phyloP scores from a whole-genome alignment of 225 moss, liverwort and hornwort genomes.

The Marchantia polymorpha region DNA sequence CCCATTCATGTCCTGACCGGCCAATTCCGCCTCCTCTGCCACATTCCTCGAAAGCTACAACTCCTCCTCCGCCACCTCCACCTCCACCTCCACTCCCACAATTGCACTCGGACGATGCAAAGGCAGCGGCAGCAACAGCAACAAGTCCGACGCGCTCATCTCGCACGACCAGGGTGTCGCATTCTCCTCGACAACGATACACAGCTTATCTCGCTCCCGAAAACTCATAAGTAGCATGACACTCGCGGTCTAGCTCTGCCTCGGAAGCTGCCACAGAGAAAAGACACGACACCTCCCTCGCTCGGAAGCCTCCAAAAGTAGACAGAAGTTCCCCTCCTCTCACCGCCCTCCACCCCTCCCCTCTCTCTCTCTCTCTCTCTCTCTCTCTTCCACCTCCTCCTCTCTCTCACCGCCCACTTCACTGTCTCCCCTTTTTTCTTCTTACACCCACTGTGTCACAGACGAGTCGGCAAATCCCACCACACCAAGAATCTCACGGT shows the following conservation, averaged over 20 bases:
- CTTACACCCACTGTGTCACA: no score
- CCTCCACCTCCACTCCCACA: no score
- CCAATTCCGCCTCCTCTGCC: neutral
- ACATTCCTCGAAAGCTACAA: neutral
- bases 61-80: neutral
- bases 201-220: neutral
- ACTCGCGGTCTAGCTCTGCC: neutral
- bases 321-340: neutral
- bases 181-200: neutral
- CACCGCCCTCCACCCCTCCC: neutral
- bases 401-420: neutral
- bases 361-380: neutral
- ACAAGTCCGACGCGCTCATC: neutral
- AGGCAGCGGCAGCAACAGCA: neutral
- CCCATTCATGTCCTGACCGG: constrained; percentile 16
- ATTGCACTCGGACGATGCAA: neutral
- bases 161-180: neutral
- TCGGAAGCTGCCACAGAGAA: neutral
- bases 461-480: no score
- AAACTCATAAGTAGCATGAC: neutral
- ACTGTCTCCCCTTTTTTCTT: no score
- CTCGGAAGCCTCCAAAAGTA: neutral
- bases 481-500: no score
- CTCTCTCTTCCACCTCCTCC: neutral
- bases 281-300: neutral